These are phyloP conservation scores for Aspergillus cejpii DNA, from an alignment of 2,329 filamentous ascomycete species.

Conservation along the genomic window DNA sequence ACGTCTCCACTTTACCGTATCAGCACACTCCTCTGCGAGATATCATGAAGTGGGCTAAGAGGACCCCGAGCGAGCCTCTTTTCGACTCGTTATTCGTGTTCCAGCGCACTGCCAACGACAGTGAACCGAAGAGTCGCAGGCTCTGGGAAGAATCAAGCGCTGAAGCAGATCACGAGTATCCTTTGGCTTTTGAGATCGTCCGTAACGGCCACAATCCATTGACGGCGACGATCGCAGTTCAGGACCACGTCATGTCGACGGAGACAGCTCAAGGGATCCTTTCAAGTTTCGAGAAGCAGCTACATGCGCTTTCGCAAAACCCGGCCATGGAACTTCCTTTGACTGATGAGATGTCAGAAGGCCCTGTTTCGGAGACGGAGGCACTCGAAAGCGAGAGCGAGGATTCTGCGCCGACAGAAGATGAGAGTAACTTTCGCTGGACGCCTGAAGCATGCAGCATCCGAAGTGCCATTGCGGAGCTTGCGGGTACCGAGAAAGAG, in stretches of 20 bases:
- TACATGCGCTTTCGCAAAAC: slow-evolving; percentile 34
- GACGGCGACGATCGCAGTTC: slow-evolving; percentile 54
- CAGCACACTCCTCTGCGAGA: slow-evolving; percentile 73
- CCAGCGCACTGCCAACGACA: slow-evolving; percentile 47
- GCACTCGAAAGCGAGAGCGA: not conserved
- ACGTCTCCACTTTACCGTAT: slow-evolving; percentile 60
- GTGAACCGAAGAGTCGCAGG: slow-evolving; percentile 19
- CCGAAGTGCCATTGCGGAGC: slow-evolving; percentile 54
- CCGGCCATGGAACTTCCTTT: slow-evolving; percentile 18
- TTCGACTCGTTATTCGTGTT: slow-evolving; percentile 84
- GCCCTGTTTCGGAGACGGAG: not conserved
- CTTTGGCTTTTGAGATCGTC: slow-evolving; percentile 68
- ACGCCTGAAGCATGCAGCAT: slow-evolving; percentile 48
- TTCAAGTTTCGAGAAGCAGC: slow-evolving; percentile 36
- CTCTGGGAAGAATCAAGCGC: slow-evolving; percentile 54
- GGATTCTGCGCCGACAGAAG: not conserved
- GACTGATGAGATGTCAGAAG: slow-evolving; percentile 5
- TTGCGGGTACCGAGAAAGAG: slow-evolving; percentile 51
- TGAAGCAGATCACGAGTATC: slow-evolving; percentile 56
- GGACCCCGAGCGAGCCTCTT: slow-evolving; percentile 49
- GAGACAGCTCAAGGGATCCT: slow-evolving; percentile 38
- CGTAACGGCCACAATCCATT: slow-evolving; percentile 47
- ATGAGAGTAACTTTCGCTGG: slow-evolving; percentile 50
- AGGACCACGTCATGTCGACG: slow-evolving; percentile 40
- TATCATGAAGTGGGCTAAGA: slow-evolving; percentile 70